Percentiles rank a stretch among this genome's conserved stretches.
phyloP scores from a whole-genome alignment of 257 asterid species.

The Lycium barbarum region DNA sequence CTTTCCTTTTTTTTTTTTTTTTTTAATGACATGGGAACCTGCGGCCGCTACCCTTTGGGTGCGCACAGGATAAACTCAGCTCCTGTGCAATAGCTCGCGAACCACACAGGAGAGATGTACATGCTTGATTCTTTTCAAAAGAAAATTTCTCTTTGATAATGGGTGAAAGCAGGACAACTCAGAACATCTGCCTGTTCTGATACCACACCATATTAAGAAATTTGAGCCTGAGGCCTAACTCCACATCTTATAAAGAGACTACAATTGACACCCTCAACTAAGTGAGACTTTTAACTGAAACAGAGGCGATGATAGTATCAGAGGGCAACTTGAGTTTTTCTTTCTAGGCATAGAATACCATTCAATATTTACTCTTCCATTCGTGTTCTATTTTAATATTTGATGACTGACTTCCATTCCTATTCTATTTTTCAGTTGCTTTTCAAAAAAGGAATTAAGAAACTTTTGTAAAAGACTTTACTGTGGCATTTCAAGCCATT shows the following conservation, averaged over 20 bases:
- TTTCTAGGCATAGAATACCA: slow-evolving; percentile 15
- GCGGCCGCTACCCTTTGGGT: too few relatives aligned
- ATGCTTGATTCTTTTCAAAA: neutral
- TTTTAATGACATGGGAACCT: too few relatives aligned
- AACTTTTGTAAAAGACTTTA: neutral
- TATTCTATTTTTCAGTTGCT: neutral
- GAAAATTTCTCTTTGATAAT: neutral
- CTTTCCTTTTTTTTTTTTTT: neutral
- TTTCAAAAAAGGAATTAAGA: neutral
- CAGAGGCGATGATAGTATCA: neutral
- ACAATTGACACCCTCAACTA: neutral
- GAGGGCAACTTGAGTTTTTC: slow-evolving; percentile 9
- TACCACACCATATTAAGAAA: neutral
- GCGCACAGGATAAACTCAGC: too few relatives aligned
- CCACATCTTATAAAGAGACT: neutral
- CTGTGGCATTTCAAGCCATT: neutral
- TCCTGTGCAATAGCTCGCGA: too few relatives aligned
- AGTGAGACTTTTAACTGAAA: neutral
- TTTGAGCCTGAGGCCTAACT: neutral
- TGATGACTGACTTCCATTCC: neutral
- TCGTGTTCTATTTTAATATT: neutral
- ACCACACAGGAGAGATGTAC: too few relatives aligned
- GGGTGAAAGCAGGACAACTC: neutral
- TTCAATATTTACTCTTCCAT: neutral
- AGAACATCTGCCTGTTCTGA: neutral